Base-by-base conservation (phyloP, 2,329 filamentous ascomycete genomes). In the Epichloe bromicola region DNA sequence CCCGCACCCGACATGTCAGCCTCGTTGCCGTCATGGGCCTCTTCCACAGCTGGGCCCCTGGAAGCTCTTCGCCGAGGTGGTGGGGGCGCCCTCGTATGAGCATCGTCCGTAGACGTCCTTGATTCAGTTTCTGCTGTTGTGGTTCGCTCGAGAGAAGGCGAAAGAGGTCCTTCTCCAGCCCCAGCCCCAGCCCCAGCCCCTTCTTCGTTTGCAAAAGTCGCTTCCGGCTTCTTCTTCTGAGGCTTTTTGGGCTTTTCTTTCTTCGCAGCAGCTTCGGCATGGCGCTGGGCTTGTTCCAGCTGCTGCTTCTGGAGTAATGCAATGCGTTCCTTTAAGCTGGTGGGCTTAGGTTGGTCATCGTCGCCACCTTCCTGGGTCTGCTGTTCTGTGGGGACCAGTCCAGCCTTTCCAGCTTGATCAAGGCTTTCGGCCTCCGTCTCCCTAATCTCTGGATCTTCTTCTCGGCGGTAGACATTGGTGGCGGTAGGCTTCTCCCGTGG, bases 301-400 rank as follows among this genome's bases (percentile, higher is more conserved):
- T 98, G 93, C 65, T 97, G 89, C 64, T 87, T 91, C 66, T 98
- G 93, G 15, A 98, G 74, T 49, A 95, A 73, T 30, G 93, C 93
- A 69, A 98, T 96, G 55, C 93, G 80, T 66, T 98, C 93, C 68
- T 97, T 98, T 55, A 98, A 67, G 58, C 87, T 96, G 51, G 88
- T 86, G 23, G 90, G 88, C 68, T 97, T 96, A 1, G 91, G 90
- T 60, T 87, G 82, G 42, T 94, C 87, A 51, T 93, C 88, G 5
- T 73, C 79, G 15, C 75, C 80, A 20, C 71, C 74, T 4, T 73
- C 74, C 6, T 74, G 67, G 17, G 68, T 23, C 40, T 49, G 49
- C 48, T 64, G 61, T 46, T 66, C 62, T 15, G 72, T 63, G 36
- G 74, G 68, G n/a, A 62, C 56, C 37, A 87, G 69, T 1, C 83